Percentiles rank a stretch among this genome's conserved stretches.
Evolutionary conservation across 1,284 basidiomycete genomes (phyloP).

Genomic region (Ceratorhiza oryzae-sativae): DNA sequence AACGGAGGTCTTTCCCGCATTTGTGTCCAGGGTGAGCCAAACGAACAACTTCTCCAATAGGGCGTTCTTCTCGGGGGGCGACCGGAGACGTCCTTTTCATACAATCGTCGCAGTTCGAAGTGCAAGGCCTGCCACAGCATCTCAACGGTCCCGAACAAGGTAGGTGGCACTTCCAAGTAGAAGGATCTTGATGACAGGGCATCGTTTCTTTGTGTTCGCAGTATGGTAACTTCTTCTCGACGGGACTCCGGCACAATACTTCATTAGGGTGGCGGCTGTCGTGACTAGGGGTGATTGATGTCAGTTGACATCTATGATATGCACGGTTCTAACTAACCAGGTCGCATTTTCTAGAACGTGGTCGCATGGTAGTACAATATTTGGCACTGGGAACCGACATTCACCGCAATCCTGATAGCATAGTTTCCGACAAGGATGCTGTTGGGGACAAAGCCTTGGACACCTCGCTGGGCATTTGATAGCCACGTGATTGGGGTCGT

Average conservation of each 20-base stretch:
- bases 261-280: not conserved
- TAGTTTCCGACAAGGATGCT: constrained; percentile 64
- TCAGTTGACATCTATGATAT: not conserved
- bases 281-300: not conserved
- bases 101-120: constrained; percentile 60
- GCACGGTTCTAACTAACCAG: constrained; percentile 57
- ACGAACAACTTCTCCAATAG: constrained; percentile 45
- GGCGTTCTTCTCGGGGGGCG: constrained; percentile 54
- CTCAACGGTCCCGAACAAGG: constrained; percentile 57
- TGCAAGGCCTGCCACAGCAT: constrained; percentile 68
- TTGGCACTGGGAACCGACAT: constrained; percentile 59
- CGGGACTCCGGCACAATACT: constrained; percentile 53
- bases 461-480: constrained; percentile 64
- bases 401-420: constrained; percentile 57
- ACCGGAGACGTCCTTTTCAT: constrained; percentile 50
- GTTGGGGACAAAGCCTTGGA: constrained; percentile 59
- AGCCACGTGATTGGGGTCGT: constrained; percentile 62
- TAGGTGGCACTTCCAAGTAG: constrained; percentile 53
- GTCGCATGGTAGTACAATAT: constrained; percentile 67
- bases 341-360: constrained; percentile 58
- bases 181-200: constrained; percentile 59
- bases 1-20: constrained; percentile 63
- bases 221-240: constrained; percentile 58
- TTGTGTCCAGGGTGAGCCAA: constrained; percentile 57
- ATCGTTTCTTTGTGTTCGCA: constrained; percentile 65